Conservation (phyloP, 805 yeast genomes). For the Kodamaea kaohsiungensis region DNA sequence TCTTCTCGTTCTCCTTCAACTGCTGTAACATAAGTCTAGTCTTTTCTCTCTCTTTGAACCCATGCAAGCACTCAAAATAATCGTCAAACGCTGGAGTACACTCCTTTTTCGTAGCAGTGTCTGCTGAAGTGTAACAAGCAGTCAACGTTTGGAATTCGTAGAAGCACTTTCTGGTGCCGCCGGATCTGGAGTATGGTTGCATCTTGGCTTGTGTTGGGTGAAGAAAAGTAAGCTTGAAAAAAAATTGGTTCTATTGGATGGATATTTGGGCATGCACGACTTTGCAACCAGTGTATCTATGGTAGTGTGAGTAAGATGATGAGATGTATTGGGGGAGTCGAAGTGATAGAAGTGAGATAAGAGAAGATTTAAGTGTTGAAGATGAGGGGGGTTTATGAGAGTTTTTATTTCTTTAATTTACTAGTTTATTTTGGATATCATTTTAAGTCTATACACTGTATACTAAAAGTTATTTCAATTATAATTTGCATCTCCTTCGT, state of each 20-base stretch:
- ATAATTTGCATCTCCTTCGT: no score
- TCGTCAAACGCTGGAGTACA: constrained; percentile 47
- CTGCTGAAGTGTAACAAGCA: constrained; percentile 48
- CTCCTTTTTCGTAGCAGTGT: constrained; percentile 40
- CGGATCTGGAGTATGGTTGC: constrained; percentile 50
- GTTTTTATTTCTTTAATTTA: no score
- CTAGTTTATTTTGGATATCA: no score
- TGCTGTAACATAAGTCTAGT: constrained; percentile 47
- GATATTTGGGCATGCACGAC: constrained; percentile 11
- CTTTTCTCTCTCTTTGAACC: constrained; percentile 47
- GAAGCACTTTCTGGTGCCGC: constrained; percentile 50
- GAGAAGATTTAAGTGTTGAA: background rate
- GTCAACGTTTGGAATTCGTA: constrained; percentile 47
- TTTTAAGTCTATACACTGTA: no score
- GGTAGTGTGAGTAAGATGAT: background rate
- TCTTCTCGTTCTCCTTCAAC: constrained; percentile 44
- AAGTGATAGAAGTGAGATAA: no score
- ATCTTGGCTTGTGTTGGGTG: constrained; percentile 19
- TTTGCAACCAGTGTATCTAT: background rate
- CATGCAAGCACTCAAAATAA: constrained; percentile 49
- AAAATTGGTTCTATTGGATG: constrained; percentile 7
- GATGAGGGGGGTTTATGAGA: no score
- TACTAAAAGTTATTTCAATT: background rate
- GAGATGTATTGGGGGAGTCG: background rate
- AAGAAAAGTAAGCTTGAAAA: constrained; percentile 1